Evolutionary conservation across 2,329 filamentous ascomycete species (phyloP).

Genomic region (Cladosporium velox): DNA sequence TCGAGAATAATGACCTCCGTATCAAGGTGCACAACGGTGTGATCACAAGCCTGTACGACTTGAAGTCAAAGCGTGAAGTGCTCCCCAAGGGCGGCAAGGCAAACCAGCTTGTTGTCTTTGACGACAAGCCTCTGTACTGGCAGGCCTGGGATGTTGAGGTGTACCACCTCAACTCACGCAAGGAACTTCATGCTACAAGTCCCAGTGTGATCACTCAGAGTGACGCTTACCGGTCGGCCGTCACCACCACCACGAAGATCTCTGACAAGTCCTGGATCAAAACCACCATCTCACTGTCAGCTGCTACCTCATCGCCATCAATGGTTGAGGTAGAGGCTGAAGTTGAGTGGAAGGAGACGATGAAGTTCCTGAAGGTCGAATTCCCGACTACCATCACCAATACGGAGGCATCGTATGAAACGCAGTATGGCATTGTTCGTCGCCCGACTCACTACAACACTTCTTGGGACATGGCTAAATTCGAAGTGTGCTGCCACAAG

Average conservation of each 20-base stretch:
- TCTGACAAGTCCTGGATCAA: constrained; percentile 84
- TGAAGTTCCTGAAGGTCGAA: constrained; percentile 98
- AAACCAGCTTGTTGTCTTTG: constrained; percentile 91
- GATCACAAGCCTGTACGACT: constrained; percentile 83
- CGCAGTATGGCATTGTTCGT: constrained; percentile 84
- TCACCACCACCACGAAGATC: constrained; percentile 83
- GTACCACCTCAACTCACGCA: constrained; percentile 84
- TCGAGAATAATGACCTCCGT: constrained; percentile 75
- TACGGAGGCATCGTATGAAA: constrained; percentile 92
- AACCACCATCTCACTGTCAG: constrained; percentile 78
- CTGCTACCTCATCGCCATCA: constrained; percentile 60
- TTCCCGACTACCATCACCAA: constrained; percentile 92
- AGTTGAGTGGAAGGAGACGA: constrained; percentile 95
- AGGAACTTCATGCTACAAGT: constrained; percentile 66
- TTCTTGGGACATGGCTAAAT: constrained; percentile 96
- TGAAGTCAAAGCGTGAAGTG: constrained; percentile 71
- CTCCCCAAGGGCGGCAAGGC: constrained; percentile 72
- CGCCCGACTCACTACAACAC: constrained; percentile 98
- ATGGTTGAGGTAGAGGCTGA: constrained; percentile 78
- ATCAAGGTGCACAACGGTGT: constrained; percentile 72
- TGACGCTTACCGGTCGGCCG: constrained; percentile 73
- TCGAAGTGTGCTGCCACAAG: constrained; percentile 94
- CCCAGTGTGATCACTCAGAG: constrained; percentile 71
- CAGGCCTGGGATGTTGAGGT: constrained; percentile 98
- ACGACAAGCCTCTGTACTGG: constrained; percentile 97